These are phyloP conservation scores for Oxytropis ochrocephala DNA, from an alignment of 306 rosid species.

Conservation along the genomic window DNA sequence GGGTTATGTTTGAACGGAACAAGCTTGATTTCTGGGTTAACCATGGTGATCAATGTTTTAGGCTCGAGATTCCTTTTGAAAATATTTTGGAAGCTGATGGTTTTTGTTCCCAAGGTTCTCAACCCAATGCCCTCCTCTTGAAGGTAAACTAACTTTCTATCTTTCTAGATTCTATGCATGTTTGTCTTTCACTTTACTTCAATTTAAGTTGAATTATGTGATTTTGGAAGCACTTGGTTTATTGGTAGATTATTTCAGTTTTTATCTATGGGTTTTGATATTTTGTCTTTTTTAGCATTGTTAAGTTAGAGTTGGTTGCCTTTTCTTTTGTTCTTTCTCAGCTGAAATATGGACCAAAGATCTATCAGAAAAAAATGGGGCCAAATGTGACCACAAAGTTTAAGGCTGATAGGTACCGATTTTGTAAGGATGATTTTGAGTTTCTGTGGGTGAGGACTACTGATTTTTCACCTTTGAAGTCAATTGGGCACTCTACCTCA, in stretches of 20 bases:
- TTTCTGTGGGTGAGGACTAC: slow-evolving; percentile 79
- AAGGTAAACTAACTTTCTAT: slow-evolving; percentile 25
- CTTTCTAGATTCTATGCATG: not conserved
- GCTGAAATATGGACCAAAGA: slow-evolving; percentile 80
- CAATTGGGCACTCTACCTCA: slow-evolving; percentile 69
- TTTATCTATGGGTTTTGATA: not conserved
- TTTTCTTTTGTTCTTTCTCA: slow-evolving; percentile 14
- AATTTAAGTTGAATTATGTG: not conserved
- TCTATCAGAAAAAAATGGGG: slow-evolving; percentile 50
- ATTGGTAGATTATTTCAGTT: not conserved
- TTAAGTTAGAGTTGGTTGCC: not conserved
- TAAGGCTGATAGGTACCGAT: slow-evolving; percentile 49
- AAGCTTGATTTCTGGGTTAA: slow-evolving; percentile 60
- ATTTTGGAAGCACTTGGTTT: not conserved
- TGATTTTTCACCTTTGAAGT: slow-evolving; percentile 53
- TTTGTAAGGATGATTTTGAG: slow-evolving; percentile 69
- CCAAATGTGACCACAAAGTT: slow-evolving; percentile 47
- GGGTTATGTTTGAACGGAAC: slow-evolving; percentile 72
- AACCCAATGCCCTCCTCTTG: slow-evolving; percentile 48
- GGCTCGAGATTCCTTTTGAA: slow-evolving; percentile 60
- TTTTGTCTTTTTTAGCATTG: not conserved
- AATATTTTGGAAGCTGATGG: slow-evolving; percentile 59
- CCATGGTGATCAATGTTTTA: slow-evolving; percentile 35
- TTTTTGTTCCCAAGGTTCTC: slow-evolving; percentile 29
- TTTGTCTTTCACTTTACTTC: not conserved